Evolutionary conservation across 805 yeast genomes (phyloP).

Genomic region (Starmerella apis): DNA sequence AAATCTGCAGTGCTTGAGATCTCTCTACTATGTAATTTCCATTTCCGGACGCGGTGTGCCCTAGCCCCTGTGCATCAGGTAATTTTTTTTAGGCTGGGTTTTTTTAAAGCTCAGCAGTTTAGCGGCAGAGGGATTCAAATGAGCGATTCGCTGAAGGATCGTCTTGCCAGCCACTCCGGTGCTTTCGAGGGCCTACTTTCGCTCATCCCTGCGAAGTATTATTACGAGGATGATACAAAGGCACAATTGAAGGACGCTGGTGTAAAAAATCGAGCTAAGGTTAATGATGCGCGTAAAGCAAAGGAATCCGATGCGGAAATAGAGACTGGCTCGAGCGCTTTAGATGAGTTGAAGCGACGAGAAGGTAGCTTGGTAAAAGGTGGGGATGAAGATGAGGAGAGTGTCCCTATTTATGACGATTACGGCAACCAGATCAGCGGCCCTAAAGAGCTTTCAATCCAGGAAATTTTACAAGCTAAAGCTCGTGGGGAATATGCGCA

Average conservation of each 20-base stretch:
- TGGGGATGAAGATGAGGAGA: slow-evolving; percentile 14
- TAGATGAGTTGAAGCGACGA: slow-evolving; percentile 29
- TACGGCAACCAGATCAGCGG: slow-evolving; percentile 28
- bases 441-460: slow-evolving; percentile 24
- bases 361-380: slow-evolving; percentile 23
- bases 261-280: slow-evolving; percentile 39
- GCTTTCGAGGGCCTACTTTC: slow-evolving; percentile 82
- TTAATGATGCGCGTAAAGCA: slow-evolving; percentile 40
- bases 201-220: slow-evolving; percentile 85
- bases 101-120: background rate
- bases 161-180: slow-evolving; percentile 31
- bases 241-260: slow-evolving; percentile 64
- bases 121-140: slow-evolving; percentile 7
- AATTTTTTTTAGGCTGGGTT: background rate
- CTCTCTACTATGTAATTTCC: background rate
- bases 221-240: slow-evolving; percentile 80
- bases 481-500: background rate
- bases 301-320: slow-evolving; percentile 73
- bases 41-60: background rate
- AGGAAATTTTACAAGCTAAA: slow-evolving; percentile 21
- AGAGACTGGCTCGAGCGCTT: slow-evolving; percentile 28
- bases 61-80: background rate
- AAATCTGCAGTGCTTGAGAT: too few species aligned
- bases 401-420: slow-evolving; percentile 27
- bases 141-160: slow-evolving; percentile 29